phyloP scores from a whole-genome alignment of 108 stramenopile species.

The Nannochloropsis gaditana region DNA sequence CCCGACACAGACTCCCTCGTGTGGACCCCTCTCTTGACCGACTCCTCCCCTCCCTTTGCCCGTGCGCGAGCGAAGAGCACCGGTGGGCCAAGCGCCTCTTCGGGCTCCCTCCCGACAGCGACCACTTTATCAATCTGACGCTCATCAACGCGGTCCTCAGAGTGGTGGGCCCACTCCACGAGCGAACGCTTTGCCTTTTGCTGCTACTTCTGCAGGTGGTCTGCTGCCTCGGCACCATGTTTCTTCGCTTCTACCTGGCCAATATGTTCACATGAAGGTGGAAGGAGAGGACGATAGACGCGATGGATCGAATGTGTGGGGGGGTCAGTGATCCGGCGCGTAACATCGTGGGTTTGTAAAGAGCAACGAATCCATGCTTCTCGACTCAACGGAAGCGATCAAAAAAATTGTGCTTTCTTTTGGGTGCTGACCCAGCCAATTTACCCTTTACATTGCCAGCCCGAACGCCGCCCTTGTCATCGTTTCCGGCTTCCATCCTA shows the following conservation, averaged over 20 bases:
- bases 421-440: no score
- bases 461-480: neutral
- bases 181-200: slow-evolving; percentile 64
- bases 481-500: neutral
- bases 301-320: no score
- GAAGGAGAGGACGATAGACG: neutral
- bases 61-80: slow-evolving; percentile 26
- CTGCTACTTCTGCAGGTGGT: slow-evolving; percentile 69
- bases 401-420: no score
- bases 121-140: slow-evolving; percentile 77
- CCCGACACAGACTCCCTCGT: slow-evolving; percentile 85
- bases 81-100: slow-evolving; percentile 23
- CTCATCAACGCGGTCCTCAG: slow-evolving; percentile 80
- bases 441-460: no score
- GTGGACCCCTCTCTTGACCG: slow-evolving; percentile 67
- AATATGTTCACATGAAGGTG: neutral
- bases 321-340: no score
- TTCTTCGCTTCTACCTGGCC: neutral
- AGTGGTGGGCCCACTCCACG: slow-evolving; percentile 77
- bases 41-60: slow-evolving; percentile 73
- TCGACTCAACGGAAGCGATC: no score
- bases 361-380: no score
- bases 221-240: neutral
- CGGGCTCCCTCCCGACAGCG: slow-evolving; percentile 26
- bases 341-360: no score